A percentile compares a stretch with the other conserved stretches of the same genome.
These are phyloP conservation scores for Lactarius sp. DNA, from an alignment of 768 basidiomycete species.

Conservation along the genomic window DNA sequence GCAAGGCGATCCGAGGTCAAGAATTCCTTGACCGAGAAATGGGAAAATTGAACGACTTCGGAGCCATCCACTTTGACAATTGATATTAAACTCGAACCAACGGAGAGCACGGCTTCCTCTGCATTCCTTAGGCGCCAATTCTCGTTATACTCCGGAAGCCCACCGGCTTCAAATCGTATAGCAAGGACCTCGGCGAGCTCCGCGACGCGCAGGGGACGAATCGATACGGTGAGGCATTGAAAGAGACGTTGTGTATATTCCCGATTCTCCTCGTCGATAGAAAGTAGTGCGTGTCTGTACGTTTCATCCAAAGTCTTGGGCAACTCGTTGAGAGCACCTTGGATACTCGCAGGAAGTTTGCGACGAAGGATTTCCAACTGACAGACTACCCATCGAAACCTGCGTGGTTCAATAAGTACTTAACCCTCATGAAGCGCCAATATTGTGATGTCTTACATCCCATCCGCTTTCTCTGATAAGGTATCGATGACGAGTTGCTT, in stretches of 20 bases:
- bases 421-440: too few species aligned
- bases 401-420: background rate
- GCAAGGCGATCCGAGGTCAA: slow-evolving; percentile 3
- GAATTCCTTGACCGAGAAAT: slow-evolving; percentile 11
- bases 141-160: background rate
- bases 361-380: background rate
- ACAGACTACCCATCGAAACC: slow-evolving; percentile 10
- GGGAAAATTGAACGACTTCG: slow-evolving; percentile 4
- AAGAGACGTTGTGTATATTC: background rate
- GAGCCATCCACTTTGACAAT: background rate
- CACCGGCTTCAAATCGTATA: background rate
- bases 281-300: background rate
- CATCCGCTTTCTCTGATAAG: background rate
- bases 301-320: slow-evolving; percentile 2
- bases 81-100: slow-evolving; percentile 2
- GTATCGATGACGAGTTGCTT: background rate
- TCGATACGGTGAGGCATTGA: background rate
- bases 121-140: background rate
- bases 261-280: background rate
- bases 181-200: slow-evolving; percentile 11
- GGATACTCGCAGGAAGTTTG: background rate
- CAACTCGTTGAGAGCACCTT: background rate
- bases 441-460: background rate
- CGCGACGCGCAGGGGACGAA: slow-evolving; percentile 3
- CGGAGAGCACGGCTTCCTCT: slow-evolving; percentile 5